These are phyloP conservation scores for Phytophthora colocasiae DNA, from an alignment of 352 stramenopile species.

Conservation along the genomic window DNA sequence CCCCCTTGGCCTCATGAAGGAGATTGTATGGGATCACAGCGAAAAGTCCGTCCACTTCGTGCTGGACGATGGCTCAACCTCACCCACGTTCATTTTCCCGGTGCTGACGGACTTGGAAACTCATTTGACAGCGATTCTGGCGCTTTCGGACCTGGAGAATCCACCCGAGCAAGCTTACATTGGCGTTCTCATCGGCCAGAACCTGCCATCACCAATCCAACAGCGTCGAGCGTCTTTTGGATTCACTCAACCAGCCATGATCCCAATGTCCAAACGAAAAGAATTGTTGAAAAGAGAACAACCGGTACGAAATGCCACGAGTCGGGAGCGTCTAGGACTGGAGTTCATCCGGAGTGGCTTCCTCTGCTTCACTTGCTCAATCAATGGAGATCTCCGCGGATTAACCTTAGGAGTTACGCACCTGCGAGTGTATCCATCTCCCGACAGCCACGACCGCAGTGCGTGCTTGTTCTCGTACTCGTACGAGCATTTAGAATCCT, in stretches of 20 bases:
- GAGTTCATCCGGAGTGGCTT: conserved; percentile 60
- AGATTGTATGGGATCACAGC: conserved; percentile 76
- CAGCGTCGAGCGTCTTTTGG: conserved; percentile 45
- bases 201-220: conserved; percentile 69
- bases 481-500: conserved; percentile 66
- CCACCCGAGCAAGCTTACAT: conserved; percentile 67
- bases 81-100: conserved; percentile 53
- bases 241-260: conserved; percentile 18
- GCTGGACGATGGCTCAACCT: conserved; percentile 40
- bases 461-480: conserved; percentile 75
- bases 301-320: conserved; percentile 46
- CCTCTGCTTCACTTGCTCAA: conserved; percentile 68
- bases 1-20: conserved; percentile 48
- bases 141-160: conserved; percentile 29
- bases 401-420: conserved; percentile 59
- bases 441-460: conserved; percentile 63
- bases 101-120: conserved; percentile 52
- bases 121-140: conserved; percentile 45
- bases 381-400: conserved; percentile 58
- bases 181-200: conserved; percentile 68
- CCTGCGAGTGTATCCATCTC: conserved; percentile 64
- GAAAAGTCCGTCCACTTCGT: conserved; percentile 64
- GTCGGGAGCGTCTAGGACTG: conserved; percentile 56
- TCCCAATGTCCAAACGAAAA: conserved; percentile 49
- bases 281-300: conserved; percentile 68